These are phyloP conservation scores for Xylaria castorea DNA, from an alignment of 495 filamentous ascomycete species.

Conservation along the genomic window DNA sequence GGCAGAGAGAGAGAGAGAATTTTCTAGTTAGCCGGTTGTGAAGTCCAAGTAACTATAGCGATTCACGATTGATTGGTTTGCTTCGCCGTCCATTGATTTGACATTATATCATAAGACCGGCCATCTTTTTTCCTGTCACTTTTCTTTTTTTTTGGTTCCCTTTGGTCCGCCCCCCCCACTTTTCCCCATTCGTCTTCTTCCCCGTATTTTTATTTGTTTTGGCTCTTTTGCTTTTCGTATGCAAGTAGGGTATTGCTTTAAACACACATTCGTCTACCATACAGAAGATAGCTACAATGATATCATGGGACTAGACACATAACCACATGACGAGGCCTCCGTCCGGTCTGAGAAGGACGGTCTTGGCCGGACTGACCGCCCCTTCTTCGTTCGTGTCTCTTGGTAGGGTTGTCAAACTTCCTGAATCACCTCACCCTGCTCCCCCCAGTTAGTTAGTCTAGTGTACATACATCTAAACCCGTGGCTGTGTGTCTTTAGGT, in stretches of 20 bases:
- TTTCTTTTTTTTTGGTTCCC: constrained; percentile 7
- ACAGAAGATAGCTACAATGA: constrained; percentile 11
- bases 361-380: constrained; percentile 22
- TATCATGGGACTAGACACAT: constrained; percentile 8
- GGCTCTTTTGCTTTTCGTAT: neutral
- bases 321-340: constrained; percentile 20
- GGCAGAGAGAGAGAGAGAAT: too few relatives aligned
- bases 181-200: constrained; percentile 8
- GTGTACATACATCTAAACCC: neutral
- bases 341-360: neutral
- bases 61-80: neutral
- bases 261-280: neutral
- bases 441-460: too few relatives aligned
- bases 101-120: neutral
- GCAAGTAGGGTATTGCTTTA: constrained; percentile 7
- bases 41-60: neutral
- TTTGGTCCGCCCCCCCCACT: constrained; percentile 1
- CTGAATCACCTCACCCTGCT: neutral
- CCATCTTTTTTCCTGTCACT: neutral
- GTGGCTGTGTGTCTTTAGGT: neutral
- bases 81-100: neutral
- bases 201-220: constrained; percentile 3
- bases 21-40: neutral
- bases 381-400: neutral
- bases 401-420: neutral